Evolutionary conservation across 73 alveolate species (phyloP).

Genomic region (Tetrahymena thermophila): DNA sequence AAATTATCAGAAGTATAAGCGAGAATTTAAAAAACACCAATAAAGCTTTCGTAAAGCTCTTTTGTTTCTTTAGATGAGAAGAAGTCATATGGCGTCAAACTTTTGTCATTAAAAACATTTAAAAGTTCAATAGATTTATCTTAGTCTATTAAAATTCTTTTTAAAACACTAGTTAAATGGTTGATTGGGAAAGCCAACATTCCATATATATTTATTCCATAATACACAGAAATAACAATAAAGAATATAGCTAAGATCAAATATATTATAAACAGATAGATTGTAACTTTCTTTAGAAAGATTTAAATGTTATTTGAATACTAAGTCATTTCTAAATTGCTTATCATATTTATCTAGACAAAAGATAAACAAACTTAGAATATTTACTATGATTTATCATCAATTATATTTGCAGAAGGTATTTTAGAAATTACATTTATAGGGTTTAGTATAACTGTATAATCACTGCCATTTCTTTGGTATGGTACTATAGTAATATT

Average conservation of each 20-base stretch:
- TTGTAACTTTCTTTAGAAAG: not conserved
- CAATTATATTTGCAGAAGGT: not conserved
- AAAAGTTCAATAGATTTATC: not conserved
- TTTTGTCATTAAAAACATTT: not conserved
- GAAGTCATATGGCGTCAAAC: not conserved
- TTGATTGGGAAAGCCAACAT: not conserved
- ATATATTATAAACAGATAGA: not conserved
- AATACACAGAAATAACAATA: not conserved
- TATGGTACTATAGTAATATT: not conserved
- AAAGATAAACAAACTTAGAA: not conserved
- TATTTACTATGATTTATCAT: not conserved
- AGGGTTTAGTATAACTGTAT: not conserved
- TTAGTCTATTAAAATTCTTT: not conserved
- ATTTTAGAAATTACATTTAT: not conserved
- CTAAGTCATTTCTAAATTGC: not conserved
- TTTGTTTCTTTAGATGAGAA: not conserved
- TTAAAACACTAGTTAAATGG: not conserved
- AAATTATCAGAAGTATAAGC: not conserved
- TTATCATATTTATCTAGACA: not conserved
- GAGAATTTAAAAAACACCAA: not conserved
- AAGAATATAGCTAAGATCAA: not conserved
- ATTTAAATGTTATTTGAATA: not conserved
- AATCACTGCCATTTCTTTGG: not conserved
- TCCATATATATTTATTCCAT: not conserved
- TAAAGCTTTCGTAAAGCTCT: not conserved